phyloP scores from a whole-genome alignment of 257 asterid species.

The Solanum piurae region DNA sequence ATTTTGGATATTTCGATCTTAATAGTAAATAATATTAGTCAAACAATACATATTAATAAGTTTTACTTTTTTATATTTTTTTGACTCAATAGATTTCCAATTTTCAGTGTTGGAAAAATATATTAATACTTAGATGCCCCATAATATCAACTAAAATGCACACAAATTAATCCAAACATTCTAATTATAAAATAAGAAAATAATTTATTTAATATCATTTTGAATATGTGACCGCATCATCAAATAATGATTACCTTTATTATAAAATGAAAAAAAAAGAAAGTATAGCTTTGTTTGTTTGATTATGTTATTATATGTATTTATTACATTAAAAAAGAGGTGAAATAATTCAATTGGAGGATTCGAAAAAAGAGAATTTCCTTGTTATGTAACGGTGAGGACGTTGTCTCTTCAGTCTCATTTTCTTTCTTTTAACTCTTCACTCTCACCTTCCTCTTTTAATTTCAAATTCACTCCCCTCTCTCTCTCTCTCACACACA shows the following conservation, averaged over 20 bases:
- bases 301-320: neutral
- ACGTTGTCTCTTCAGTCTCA: neutral
- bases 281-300: neutral
- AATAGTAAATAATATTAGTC: neutral
- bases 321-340: neutral
- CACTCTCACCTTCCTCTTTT: neutral
- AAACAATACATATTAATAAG: neutral
- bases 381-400: neutral
- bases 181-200: neutral
- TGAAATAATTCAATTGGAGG: neutral
- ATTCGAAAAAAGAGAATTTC: neutral
- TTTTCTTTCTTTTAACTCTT: neutral
- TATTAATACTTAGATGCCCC: neutral
- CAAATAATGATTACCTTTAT: neutral
- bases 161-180: neutral
- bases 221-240: neutral
- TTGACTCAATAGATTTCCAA: neutral
- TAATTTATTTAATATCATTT: neutral
- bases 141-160: neutral
- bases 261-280: neutral
- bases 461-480: neutral
- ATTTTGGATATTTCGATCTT: neutral
- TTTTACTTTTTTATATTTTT: neutral
- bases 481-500: neutral
- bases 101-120: neutral